Base-by-base conservation (phyloP, 495 filamentous ascomycete species). In the Lepidopterella palustris region DNA sequence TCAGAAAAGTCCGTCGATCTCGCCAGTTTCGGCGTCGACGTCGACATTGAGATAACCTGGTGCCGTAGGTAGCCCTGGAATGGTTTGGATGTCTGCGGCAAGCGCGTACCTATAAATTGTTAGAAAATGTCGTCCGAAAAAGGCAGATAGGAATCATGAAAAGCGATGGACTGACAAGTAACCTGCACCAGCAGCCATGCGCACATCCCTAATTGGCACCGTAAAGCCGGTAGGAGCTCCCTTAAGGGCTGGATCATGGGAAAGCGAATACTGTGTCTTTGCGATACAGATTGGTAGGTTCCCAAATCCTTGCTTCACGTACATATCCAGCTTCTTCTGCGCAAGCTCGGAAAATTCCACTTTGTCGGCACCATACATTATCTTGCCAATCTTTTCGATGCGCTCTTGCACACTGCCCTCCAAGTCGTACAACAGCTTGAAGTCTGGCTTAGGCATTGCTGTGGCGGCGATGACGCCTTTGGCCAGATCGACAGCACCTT, bases 201-300 rank as follows among this genome's bases (percentile, higher is more conserved):
- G 77, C 49, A 98, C 92, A 71, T 98, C 93, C 60, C 92, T 77
- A 62, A 98, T 96, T 9, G 93, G 93, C 21, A 98, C 88, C 5
- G 89, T 95, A 72, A 98, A 98, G 23, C 92, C 93, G 6, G 87
- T 89, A 13, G 93, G 93, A n/a, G 93, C 93, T 50, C 93, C 93
- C 78, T 98, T 98, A 60, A 98, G 80, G 21, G 86, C 82, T 11
- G 91, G 87, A 71, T 98, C 93, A 69, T 97, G 93, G 70, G 87
- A 92, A 62, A 98, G 83, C 23, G 89, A 95, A 75, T 98, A 98
- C 74, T 98, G 93, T 40, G 93, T 97, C 83, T 97, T 98, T 58
- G 92, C 92, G 60, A 97, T 85, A 74, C 92, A 97, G 72, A 97
- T 96, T 2, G 93, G 93, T 59, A 97, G 79, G 67, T 95, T 89